phyloP scores from a whole-genome alignment of 352 stramenopile species.

The Globisporangium paddicum region DNA sequence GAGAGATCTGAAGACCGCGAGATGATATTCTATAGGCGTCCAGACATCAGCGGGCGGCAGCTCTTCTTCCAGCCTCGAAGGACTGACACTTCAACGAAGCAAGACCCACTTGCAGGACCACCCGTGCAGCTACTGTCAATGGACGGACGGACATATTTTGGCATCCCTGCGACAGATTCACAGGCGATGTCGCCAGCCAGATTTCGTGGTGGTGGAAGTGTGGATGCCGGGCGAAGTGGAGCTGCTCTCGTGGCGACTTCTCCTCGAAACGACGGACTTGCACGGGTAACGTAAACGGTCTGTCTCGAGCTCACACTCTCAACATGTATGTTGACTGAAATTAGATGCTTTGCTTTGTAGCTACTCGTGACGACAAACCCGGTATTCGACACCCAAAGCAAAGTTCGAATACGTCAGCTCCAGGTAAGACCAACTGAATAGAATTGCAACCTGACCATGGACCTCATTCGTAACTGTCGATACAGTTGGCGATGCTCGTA shows the following conservation, averaged over 20 bases:
- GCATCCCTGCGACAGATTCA: constrained; percentile 18
- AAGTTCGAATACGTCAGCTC: constrained; percentile 28
- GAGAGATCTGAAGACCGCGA: constrained; percentile 11
- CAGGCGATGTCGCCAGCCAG: neutral
- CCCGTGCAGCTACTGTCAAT: constrained; percentile 49
- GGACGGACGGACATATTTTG: constrained; percentile 39
- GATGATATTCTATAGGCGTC: constrained; percentile 44
- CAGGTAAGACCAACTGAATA: constrained; percentile 16
- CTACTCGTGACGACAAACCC: constrained; percentile 44
- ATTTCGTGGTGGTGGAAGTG: neutral
- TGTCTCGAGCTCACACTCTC: neutral
- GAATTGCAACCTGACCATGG: neutral
- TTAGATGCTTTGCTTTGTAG: neutral
- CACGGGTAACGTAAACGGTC: constrained; percentile 13
- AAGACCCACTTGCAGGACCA: neutral
- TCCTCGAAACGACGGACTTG: constrained; percentile 8
- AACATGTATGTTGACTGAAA: neutral
- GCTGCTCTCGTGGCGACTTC: neutral
- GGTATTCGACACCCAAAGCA: constrained; percentile 24
- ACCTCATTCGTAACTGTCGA: neutral
- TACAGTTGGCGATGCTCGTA: constrained; percentile 14
- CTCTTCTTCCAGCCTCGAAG: constrained; percentile 14
- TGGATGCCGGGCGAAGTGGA: neutral
- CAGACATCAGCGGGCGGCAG: constrained; percentile 35
- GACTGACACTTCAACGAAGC: neutral